Percentiles rank a stretch among this genome's conserved stretches.
Evolutionary conservation across 257 asterid genomes (phyloP).

Genomic region (Nicotiana noctiflora): DNA sequence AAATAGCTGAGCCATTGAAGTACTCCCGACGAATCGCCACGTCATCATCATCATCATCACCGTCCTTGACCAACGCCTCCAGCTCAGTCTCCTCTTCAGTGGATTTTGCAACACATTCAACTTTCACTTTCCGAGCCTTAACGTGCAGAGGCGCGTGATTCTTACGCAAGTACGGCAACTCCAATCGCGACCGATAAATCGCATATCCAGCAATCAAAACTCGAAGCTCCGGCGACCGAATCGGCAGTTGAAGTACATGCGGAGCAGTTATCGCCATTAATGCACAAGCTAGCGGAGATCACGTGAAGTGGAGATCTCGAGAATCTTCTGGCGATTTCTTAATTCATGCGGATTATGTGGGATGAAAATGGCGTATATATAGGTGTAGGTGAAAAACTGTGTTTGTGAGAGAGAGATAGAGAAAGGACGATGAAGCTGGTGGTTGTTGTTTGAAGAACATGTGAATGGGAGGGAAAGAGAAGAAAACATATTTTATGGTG

Average conservation of each 20-base stretch:
- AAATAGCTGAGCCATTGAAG: slow-evolving; percentile 33
- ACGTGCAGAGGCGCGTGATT: slow-evolving; percentile 38
- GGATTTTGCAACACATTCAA: slow-evolving; percentile 44
- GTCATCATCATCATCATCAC: slow-evolving; percentile 12
- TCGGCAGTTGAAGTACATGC: slow-evolving; percentile 39
- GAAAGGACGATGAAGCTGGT: slow-evolving; percentile 7
- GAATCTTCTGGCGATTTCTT: background rate
- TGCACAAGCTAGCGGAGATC: slow-evolving; percentile 7
- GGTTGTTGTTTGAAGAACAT: slow-evolving; percentile 13
- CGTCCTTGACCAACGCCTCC: slow-evolving; percentile 33
- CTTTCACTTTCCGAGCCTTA: slow-evolving; percentile 22
- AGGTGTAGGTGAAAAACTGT: background rate
- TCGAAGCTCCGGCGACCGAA: slow-evolving; percentile 42
- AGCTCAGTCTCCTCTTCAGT: slow-evolving; percentile 27
- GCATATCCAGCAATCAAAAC: slow-evolving; percentile 45
- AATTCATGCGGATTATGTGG: background rate
- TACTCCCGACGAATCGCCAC: slow-evolving; percentile 27
- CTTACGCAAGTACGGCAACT: slow-evolving; percentile 28
- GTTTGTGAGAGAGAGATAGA: slow-evolving; percentile 7
- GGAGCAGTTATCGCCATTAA: slow-evolving; percentile 49
- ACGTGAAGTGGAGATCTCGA: background rate
- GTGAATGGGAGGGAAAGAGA: background rate
- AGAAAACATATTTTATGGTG: background rate
- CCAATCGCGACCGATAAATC: slow-evolving; percentile 32
- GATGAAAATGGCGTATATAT: background rate